Evolutionary conservation across 2,329 filamentous ascomycete species (phyloP).

Genomic region (Scedosporium boydii): DNA sequence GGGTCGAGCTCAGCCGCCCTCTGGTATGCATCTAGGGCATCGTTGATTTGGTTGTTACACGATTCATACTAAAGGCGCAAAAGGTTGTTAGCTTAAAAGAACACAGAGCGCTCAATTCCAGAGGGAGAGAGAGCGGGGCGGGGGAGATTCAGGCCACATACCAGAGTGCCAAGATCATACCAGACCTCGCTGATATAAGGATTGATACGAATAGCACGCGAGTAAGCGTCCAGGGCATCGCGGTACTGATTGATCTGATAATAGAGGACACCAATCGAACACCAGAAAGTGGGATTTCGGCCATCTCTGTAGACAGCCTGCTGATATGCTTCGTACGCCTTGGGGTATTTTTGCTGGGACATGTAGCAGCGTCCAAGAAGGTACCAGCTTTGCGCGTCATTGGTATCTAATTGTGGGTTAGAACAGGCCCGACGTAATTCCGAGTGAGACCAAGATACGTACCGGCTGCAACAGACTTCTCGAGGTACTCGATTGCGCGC

Average conservation of each 20-base stretch:
- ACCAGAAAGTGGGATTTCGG: constrained; percentile 98
- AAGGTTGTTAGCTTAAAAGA: constrained; percentile 18
- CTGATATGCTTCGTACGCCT: constrained; percentile 96
- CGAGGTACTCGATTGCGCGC: constrained; percentile 90
- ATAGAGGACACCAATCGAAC: constrained; percentile 96
- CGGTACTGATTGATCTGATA: constrained; percentile 99
- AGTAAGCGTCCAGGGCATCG: constrained; percentile 95
- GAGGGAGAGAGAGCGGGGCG: no score
- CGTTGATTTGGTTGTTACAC: constrained; percentile 96
- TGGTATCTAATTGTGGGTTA: constrained; percentile 60
- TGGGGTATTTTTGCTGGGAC: constrained; percentile 98
- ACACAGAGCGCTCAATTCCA: neutral
- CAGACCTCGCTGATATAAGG: constrained; percentile 98
- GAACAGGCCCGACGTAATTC: neutral
- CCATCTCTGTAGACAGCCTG: constrained; percentile 98
- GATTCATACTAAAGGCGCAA: constrained; percentile 69
- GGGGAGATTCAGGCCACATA: constrained; percentile 38
- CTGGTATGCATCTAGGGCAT: constrained; percentile 92
- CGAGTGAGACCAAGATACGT: constrained; percentile 25
- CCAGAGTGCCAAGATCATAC: constrained; percentile 94
- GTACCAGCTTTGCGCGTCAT: constrained; percentile 97
- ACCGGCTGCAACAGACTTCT: constrained; percentile 93
- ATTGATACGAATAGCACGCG: constrained; percentile 88
- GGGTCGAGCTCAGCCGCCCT: constrained; percentile 92
- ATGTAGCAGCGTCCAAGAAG: constrained; percentile 96